Evolutionary conservation across 176 grass and related monocot genomes (phyloP), one percentile per base, ranked within the genome.

Genomic region (Miscanthus lutarioriparius): DNA sequence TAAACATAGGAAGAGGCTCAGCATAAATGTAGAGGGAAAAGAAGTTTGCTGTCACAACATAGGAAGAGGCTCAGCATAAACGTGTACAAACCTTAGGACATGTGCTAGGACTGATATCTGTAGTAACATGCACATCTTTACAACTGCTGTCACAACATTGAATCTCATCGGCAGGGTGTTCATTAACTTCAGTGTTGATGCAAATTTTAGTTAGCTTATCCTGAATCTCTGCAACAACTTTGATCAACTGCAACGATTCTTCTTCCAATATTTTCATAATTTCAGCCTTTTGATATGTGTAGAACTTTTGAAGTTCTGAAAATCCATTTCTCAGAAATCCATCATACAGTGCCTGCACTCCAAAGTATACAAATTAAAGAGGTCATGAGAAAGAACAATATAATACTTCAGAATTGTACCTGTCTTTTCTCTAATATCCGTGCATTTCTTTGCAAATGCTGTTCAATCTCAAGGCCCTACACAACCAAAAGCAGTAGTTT

Each of bases 391-490:
- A 77, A 78, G 70, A 61, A 61, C 37, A 65, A 44, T 44, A 45
- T 66, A 86, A 70, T 54, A 43, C 72, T 81, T 70, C 53, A 81
- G n/a, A 83, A 79, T 1, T 66, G 22, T 86, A 93, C 96, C 83
- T 90, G 91, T 90, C 79, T 93, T 78, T 92, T 95, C 78, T 98
- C 93, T 80, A 92, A 73, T 79, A 79, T 81, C 7, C 80, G 83
- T 47, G 68, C 83, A 83, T 90, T 98, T 86, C 87, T 92, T 88
- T 88, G 92, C 62, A 93, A 87, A 85, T 98, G 96, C 19, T 89
- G 89, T 70, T 98, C 96, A 85, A 98, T 98, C 53, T 95, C 87
- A 77, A 98, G 86, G 14, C 93, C 93, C 96, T 98, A 70, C 39
- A 72, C 20, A 80, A 74, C 26, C 67, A 90, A 82, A 85, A 85